A percentile compares a stretch with the other conserved stretches of the same genome.
Evolutionary conservation across 139 green algal genomes (phyloP).

Genomic region (Ulvella scutata): DNA sequence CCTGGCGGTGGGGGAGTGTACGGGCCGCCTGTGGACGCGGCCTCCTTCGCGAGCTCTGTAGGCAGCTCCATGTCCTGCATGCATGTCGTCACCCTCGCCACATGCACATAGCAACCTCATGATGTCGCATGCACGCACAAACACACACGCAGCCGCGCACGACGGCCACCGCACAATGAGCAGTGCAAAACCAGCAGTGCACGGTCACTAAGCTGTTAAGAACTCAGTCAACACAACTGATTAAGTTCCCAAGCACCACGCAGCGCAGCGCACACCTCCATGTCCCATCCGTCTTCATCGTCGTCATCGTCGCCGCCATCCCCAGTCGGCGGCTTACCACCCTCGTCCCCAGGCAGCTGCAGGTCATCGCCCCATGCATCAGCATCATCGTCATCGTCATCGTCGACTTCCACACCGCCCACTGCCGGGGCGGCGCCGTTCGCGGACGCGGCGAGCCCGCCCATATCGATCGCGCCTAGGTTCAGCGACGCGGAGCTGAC

Average conservation of each 20-base stretch:
- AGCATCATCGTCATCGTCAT: constrained; percentile 41
- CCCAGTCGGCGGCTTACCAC: constrained; percentile 15
- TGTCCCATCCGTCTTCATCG: constrained; percentile 88
- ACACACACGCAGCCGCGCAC: too few relatives aligned
- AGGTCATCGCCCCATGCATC: constrained; percentile 67
- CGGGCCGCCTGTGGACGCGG: background rate
- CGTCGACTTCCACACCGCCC: constrained; percentile 29
- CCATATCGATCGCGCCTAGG: too few relatives aligned
- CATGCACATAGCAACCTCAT: too few relatives aligned
- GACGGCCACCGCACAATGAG: too few relatives aligned
- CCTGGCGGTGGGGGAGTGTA: constrained; percentile 74
- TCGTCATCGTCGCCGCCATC: constrained; percentile 43
- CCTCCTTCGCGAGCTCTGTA: background rate
- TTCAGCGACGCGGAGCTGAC: constrained; percentile 90
- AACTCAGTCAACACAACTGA: too few relatives aligned
- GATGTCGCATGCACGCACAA: too few relatives aligned
- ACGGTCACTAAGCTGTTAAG: too few relatives aligned
- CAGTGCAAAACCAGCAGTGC: too few relatives aligned
- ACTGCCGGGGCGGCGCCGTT: constrained; percentile 10
- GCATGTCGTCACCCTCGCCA: background rate
- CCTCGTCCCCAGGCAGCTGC: constrained; percentile 34
- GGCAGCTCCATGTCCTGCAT: constrained; percentile 63
- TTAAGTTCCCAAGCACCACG: background rate
- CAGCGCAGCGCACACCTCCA: constrained; percentile 48
- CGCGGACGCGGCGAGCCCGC: constrained; percentile 60